Conservation (phyloP, 345 rosid genomes). For the Populus deltoides region DNA sequence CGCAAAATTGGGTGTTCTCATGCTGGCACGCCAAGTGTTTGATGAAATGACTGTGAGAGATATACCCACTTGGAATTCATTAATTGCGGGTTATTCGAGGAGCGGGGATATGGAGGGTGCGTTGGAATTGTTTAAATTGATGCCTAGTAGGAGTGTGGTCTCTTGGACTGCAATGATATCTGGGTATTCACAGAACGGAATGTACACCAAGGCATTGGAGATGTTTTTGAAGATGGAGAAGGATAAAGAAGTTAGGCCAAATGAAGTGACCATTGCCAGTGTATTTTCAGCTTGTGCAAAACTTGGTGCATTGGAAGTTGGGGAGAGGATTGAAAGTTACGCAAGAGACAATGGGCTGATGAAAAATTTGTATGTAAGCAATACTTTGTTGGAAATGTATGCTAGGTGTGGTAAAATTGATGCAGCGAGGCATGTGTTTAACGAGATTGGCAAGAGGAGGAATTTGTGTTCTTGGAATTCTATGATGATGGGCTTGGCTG, state of each 20-base stretch:
- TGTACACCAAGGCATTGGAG: constrained; percentile 45
- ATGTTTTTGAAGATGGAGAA: constrained; percentile 72
- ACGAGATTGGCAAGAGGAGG: constrained; percentile 56
- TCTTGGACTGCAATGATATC: constrained; percentile 79
- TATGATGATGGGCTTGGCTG: constrained; percentile 70
- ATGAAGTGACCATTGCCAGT: constrained; percentile 66
- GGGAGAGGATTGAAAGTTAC: constrained; percentile 57
- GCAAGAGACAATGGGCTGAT: constrained; percentile 63
- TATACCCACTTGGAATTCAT: constrained; percentile 66
- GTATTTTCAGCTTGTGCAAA: constrained; percentile 75
- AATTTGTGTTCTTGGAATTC: constrained; percentile 85
- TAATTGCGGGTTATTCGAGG: constrained; percentile 59
- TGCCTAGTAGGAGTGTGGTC: constrained; percentile 64
- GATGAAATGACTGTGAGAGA: constrained; percentile 56
- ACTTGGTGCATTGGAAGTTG: constrained; percentile 63
- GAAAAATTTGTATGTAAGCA: constrained; percentile 55
- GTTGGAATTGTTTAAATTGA: constrained; percentile 44
- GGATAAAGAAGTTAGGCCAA: constrained; percentile 43
- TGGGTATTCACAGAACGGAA: constrained; percentile 66
- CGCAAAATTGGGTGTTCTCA: constrained; percentile 47
- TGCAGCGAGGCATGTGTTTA: constrained; percentile 47
- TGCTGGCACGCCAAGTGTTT: constrained; percentile 49
- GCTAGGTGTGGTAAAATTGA: constrained; percentile 69
- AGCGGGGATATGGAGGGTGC: constrained; percentile 58
- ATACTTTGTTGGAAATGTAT: constrained; percentile 65